phyloP scores from a whole-genome alignment of 441 rosid genomes.

The Eugenia klotzschiana region DNA sequence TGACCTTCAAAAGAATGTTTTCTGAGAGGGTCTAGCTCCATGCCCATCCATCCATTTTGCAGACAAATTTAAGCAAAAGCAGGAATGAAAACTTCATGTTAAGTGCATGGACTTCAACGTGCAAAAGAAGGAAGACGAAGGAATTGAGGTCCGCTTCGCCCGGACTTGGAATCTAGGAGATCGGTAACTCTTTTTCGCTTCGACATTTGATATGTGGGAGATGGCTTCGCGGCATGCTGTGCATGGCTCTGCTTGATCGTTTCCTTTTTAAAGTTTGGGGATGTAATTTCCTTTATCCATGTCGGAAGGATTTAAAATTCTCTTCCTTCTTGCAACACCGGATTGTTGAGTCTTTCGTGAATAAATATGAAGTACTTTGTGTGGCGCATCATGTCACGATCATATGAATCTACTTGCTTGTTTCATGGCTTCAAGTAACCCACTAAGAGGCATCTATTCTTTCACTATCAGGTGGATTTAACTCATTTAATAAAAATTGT shows the following conservation, averaged over 20 bases:
- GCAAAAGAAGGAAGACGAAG: not conserved
- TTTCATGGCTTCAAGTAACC: not conserved
- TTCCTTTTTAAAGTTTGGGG: not conserved
- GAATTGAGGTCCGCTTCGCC: not conserved
- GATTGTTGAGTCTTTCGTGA: not conserved
- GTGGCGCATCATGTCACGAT: not conserved
- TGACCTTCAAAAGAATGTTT: conserved; percentile 66
- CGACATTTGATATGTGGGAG: not conserved
- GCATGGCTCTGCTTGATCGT: not conserved
- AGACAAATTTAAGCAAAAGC: not conserved
- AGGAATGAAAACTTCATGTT: not conserved
- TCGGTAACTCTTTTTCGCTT: not conserved
- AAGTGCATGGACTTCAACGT: not conserved
- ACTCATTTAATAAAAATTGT: too few relatives aligned
- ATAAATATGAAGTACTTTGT: not conserved
- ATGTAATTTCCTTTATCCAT: not conserved
- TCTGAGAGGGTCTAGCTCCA: conserved; percentile 20
- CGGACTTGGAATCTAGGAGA: not conserved
- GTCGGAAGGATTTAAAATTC: not conserved
- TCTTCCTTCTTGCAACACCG: not conserved
- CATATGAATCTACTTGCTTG: not conserved
- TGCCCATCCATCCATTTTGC: not conserved
- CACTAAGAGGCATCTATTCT: too few relatives aligned
- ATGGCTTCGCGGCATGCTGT: not conserved
- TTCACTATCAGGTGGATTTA: too few relatives aligned